Evolutionary conservation across 1,284 basidiomycete genomes (phyloP).

Genomic region (Lentinula novae-zelandiae): DNA sequence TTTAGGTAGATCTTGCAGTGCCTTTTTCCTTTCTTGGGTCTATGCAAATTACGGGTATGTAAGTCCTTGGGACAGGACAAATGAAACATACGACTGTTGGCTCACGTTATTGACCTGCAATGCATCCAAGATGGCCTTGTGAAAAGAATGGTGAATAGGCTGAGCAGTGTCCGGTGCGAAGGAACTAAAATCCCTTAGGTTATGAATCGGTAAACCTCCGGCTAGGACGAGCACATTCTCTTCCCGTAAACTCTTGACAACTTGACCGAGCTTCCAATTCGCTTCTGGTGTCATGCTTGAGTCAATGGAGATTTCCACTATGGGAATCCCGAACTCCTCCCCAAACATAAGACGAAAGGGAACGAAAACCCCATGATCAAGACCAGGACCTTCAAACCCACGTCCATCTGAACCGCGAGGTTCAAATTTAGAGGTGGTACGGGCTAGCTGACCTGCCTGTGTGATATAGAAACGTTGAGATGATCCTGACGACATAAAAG

Average conservation of each 20-base stretch:
- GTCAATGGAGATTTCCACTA: slow-evolving; percentile 72
- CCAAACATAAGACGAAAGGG: slow-evolving; percentile 79
- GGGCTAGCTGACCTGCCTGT: slow-evolving; percentile 55
- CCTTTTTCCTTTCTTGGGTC: slow-evolving; percentile 37
- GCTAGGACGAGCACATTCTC: slow-evolving; percentile 69
- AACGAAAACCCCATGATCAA: slow-evolving; percentile 74
- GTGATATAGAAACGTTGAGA: slow-evolving; percentile 2
- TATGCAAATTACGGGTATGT: slow-evolving; percentile 17
- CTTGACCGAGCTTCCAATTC: slow-evolving; percentile 66
- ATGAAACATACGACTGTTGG: slow-evolving; percentile 10
- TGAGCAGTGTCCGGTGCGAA: slow-evolving; percentile 50
- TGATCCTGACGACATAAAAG: background rate
- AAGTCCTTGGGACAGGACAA: background rate
- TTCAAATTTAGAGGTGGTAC: slow-evolving; percentile 47
- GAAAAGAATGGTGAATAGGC: slow-evolving; percentile 50
- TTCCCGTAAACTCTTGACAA: slow-evolving; percentile 53
- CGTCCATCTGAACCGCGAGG: slow-evolving; percentile 63
- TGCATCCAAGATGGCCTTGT: slow-evolving; percentile 57
- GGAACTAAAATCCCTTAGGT: slow-evolving; percentile 50
- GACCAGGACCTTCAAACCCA: slow-evolving; percentile 58
- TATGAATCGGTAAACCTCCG: slow-evolving; percentile 69
- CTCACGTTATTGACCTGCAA: slow-evolving; percentile 46
- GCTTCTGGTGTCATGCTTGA: slow-evolving; percentile 52
- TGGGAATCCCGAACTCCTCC: slow-evolving; percentile 55
- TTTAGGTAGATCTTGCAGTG: slow-evolving; percentile 45